A percentile compares a stretch with the other conserved stretches of the same genome.
These are phyloP conservation scores for Barnettozyma californica DNA, from an alignment of 805 yeast species.

Conservation along the genomic window DNA sequence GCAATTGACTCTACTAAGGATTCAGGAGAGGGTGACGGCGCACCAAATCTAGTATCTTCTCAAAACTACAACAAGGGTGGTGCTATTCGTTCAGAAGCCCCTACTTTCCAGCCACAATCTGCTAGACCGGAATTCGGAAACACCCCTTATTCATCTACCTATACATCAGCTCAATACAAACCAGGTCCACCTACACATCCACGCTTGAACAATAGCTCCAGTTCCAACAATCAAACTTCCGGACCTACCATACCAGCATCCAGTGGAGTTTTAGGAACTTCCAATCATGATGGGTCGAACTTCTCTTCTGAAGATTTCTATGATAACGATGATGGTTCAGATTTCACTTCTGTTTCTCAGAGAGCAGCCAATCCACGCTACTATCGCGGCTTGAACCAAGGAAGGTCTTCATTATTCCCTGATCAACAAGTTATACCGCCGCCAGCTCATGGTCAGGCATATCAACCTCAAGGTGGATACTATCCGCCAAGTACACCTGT, in stretches of 20 bases:
- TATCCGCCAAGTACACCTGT: neutral
- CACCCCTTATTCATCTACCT: slow-evolving; percentile 14
- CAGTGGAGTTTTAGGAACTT: slow-evolving; percentile 9
- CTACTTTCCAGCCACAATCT: slow-evolving; percentile 19
- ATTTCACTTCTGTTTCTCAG: slow-evolving; percentile 76
- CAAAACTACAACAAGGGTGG: slow-evolving; percentile 20
- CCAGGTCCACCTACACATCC: neutral
- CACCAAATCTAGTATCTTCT: slow-evolving; percentile 24
- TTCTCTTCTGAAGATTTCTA: slow-evolving; percentile 8
- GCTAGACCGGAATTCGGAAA: slow-evolving; percentile 21
- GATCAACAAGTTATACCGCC: slow-evolving; percentile 9
- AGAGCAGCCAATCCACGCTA: slow-evolving; percentile 63
- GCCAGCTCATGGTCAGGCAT: neutral
- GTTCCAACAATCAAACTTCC: neutral
- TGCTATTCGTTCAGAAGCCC: slow-evolving; percentile 22
- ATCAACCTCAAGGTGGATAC: slow-evolving; percentile 11
- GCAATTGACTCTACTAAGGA: neutral
- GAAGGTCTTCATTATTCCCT: slow-evolving; percentile 23
- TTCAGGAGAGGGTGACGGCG: slow-evolving; percentile 15
- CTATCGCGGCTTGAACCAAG: slow-evolving; percentile 30
- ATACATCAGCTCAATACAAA: slow-evolving; percentile 15
- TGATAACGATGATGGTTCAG: slow-evolving; percentile 37
- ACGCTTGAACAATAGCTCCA: neutral
- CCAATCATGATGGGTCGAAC: slow-evolving; percentile 8
- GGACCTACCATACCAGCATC: neutral